Percentiles rank a stretch among this genome's conserved stretches.
phyloP scores from a whole-genome alignment of 805 yeast genomes.

The Zygoascus flipseniorum region DNA sequence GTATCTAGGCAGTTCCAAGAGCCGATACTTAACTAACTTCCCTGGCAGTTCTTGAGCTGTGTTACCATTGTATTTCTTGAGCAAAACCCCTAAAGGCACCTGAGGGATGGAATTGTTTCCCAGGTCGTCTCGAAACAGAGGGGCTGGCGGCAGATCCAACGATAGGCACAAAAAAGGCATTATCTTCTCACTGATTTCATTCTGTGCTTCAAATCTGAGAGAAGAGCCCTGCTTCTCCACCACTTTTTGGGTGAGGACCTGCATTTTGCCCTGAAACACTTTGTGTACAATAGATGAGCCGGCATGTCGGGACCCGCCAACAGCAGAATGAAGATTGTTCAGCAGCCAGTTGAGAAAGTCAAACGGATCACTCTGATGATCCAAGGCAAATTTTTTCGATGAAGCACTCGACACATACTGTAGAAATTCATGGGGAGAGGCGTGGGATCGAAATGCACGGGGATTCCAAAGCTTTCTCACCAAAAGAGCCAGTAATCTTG shows the following conservation, averaged over 20 bases:
- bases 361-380: constrained; percentile 43
- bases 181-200: constrained; percentile 13
- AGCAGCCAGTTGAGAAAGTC: constrained; percentile 53
- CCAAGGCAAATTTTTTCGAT: constrained; percentile 34
- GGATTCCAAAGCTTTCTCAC: constrained; percentile 59
- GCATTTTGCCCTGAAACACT: constrained; percentile 48
- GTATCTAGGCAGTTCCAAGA: constrained; percentile 42
- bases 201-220: constrained; percentile 19
- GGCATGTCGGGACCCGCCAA: constrained; percentile 23
- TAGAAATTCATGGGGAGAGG: constrained; percentile 60
- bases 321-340: constrained; percentile 33
- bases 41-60: constrained; percentile 28
- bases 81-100: constrained; percentile 35
- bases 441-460: constrained; percentile 47
- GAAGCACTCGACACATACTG: constrained; percentile 40
- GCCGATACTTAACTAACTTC: constrained; percentile 32
- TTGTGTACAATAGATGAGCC: constrained; percentile 27
- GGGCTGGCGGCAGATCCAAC: constrained; percentile 50
- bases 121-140: constrained; percentile 45
- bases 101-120: constrained; percentile 45
- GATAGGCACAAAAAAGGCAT: constrained; percentile 44
- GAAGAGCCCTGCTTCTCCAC: constrained; percentile 19
- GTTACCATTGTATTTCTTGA: constrained; percentile 31
- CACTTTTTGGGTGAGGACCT: constrained; percentile 26
- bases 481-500: constrained; percentile 37